These are phyloP conservation scores for Chaetoceros tenuissimus DNA, from an alignment of 108 stramenopile genomes.

Conservation along the genomic window DNA sequence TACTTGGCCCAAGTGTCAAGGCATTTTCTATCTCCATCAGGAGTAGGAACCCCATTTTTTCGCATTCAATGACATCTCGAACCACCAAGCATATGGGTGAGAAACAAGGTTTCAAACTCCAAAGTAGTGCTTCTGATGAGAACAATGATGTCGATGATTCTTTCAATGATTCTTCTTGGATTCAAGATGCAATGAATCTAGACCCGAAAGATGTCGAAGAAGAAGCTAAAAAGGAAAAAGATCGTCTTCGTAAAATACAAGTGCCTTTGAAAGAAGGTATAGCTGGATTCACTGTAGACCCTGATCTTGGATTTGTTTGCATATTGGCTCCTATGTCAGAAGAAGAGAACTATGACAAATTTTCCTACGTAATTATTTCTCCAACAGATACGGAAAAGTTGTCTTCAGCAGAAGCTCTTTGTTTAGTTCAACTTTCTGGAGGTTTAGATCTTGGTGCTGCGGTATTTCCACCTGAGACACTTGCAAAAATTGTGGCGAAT, in stretches of 20 bases:
- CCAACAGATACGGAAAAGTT: conserved; percentile 8
- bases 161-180: not conserved
- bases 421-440: conserved; percentile 23
- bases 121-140: too few relatives aligned
- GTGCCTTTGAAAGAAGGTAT: conserved; percentile 3
- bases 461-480: conserved; percentile 17
- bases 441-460: conserved; percentile 26
- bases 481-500: conserved; percentile 7
- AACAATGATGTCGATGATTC: not conserved
- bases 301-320: conserved; percentile 17
- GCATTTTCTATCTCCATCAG: too few relatives aligned
- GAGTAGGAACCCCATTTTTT: too few relatives aligned
- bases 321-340: conserved; percentile 4
- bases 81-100: too few relatives aligned
- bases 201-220: not conserved
- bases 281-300: conserved; percentile 17
- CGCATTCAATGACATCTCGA: too few relatives aligned
- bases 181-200: not conserved
- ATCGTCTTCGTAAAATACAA: not conserved
- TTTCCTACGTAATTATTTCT: conserved; percentile 1
- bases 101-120: too few relatives aligned
- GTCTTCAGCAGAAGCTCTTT: conserved; percentile 16
- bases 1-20: too few relatives aligned
- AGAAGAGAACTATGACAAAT: not conserved
- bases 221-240: not conserved